Percentiles rank a stretch among this genome's conserved stretches.
These are phyloP conservation scores for Symbiodinium pilosum DNA, from an alignment of 73 alveolate species.

Conservation along the genomic window DNA sequence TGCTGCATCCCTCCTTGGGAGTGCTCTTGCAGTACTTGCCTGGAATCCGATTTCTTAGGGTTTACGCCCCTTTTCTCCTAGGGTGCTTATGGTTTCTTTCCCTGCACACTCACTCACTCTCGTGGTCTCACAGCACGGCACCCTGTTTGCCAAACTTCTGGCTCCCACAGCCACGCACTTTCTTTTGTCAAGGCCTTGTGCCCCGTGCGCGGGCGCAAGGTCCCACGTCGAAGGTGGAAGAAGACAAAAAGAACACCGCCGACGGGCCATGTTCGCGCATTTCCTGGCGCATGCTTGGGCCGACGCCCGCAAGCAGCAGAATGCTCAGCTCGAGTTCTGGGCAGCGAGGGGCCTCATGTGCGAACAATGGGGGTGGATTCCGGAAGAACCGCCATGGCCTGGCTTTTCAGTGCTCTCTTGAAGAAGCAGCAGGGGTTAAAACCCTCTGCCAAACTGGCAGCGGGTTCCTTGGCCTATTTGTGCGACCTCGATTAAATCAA, in stretches of 20 bases:
- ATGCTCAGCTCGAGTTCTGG: background rate
- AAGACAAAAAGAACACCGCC: background rate
- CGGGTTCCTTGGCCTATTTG: background rate
- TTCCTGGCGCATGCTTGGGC: background rate
- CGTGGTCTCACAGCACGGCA: too few species aligned
- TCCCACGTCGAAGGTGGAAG: background rate
- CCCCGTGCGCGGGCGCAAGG: background rate
- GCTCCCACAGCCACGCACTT: too few species aligned
- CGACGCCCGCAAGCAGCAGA: background rate
- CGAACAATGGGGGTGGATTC: background rate
- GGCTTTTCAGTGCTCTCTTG: background rate
- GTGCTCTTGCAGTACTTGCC: too few species aligned
- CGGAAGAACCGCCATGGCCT: background rate
- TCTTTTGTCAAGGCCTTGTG: background rate
- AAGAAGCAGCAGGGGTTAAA: background rate
- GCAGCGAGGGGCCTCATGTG: background rate
- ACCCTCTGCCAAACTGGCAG: background rate
- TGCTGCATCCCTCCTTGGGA: too few species aligned
- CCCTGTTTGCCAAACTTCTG: too few species aligned
- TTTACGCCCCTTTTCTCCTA: too few species aligned
- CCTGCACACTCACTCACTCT: too few species aligned
- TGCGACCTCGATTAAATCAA: too few species aligned
- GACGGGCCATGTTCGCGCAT: background rate
- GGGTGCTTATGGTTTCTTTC: too few species aligned
- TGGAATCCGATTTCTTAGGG: too few species aligned